Conservation (phyloP, 495 filamentous ascomycete species). For the Podospora sp. region DNA sequence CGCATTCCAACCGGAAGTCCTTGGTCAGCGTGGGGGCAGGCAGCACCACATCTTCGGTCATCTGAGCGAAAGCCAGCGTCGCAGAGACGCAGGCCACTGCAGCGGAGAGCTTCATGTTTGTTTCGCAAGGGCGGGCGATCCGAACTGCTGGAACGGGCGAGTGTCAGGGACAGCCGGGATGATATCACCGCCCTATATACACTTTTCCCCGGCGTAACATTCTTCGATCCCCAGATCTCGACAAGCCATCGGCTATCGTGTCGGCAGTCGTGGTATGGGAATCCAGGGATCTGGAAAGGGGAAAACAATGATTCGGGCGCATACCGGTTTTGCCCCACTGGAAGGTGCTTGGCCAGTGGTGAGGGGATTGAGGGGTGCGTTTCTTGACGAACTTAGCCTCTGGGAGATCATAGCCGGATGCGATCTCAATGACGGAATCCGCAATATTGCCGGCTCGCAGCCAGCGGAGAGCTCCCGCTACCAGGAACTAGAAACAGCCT, state of each 20-base stretch:
- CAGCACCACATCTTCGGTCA: not conserved
- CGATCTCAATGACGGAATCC: not conserved
- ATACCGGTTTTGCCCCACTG: not conserved
- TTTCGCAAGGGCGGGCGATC: not conserved
- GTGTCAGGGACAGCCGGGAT: not conserved
- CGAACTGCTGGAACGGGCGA: not conserved
- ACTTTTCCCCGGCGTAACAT: not conserved
- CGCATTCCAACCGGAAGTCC: slow-evolving; percentile 20
- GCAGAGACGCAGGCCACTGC: not conserved
- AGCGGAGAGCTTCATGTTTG: not conserved
- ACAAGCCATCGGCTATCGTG: not conserved
- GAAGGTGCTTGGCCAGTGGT: not conserved
- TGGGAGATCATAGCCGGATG: not conserved
- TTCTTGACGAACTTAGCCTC: not conserved
- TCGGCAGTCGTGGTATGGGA: not conserved
- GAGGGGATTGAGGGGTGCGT: not conserved
- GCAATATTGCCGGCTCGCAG: not conserved
- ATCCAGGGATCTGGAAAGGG: not conserved
- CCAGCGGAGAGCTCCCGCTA: not conserved
- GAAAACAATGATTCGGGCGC: not conserved
- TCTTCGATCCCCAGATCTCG: not conserved
- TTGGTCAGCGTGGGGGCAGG: slow-evolving; percentile 16
- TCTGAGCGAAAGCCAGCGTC: not conserved
- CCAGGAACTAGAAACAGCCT: not conserved
- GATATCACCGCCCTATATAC: not conserved